Conservation (phyloP, 768 basidiomycete genomes). For the Podaxis sp. region DNA sequence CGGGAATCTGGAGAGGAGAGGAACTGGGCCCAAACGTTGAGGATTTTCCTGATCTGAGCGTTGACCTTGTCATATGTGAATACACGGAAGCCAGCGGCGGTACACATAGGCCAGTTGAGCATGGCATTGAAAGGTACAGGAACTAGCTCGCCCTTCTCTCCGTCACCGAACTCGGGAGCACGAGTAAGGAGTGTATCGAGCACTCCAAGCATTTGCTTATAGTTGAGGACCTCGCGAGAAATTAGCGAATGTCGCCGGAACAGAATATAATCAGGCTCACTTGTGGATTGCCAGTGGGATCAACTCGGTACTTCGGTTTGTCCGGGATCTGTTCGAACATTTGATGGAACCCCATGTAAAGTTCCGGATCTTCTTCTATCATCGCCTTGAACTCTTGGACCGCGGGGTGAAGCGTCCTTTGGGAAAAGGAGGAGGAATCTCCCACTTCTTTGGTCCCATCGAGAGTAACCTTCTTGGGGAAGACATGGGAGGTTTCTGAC, state of each 20-base stretch:
- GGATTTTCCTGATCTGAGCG: conserved; percentile 26
- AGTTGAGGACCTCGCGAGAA: background rate
- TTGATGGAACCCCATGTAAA: conserved; percentile 31
- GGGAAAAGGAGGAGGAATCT: background rate
- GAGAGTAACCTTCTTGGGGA: background rate
- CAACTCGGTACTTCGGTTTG: conserved; percentile 8
- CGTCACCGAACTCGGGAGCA: conserved; percentile 11
- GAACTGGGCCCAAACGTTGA: conserved; percentile 46
- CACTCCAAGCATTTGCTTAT: conserved; percentile 1
- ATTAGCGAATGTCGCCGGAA: background rate
- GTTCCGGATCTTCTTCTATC: conserved; percentile 25
- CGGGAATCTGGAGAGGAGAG: conserved; percentile 40
- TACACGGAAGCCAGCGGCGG: conserved; percentile 15
- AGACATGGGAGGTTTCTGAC: background rate
- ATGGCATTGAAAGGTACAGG: conserved; percentile 16
- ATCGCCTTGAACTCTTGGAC: conserved; percentile 27
- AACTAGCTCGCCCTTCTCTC: background rate
- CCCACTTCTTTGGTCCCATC: background rate
- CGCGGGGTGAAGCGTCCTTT: conserved; percentile 11
- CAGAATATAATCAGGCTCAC: background rate
- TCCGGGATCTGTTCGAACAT: conserved; percentile 28
- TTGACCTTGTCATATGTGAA: conserved; percentile 21
- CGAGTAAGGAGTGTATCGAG: background rate
- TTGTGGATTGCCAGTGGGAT: conserved; percentile 18
- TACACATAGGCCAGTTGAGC: conserved; percentile 18